phyloP scores from a whole-genome alignment of 1,284 basidiomycete species.

The Puccinia novopanici region DNA sequence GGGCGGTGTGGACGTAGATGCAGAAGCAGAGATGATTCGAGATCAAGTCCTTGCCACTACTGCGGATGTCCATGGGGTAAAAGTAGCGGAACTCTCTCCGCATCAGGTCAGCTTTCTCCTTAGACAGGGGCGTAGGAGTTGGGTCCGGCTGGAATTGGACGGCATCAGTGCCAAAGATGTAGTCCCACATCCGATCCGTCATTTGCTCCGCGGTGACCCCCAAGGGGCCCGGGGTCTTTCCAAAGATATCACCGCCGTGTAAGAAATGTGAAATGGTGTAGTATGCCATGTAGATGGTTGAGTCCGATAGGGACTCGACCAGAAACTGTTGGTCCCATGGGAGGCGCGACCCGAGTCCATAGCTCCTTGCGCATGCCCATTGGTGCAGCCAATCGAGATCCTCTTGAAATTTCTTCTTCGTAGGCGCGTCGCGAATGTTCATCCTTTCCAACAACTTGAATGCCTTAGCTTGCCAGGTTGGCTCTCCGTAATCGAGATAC shows the following conservation, averaged over 20 bases:
- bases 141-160: conserved; percentile 70
- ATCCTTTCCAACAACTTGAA: no score
- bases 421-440: no score
- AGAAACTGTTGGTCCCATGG: conserved; percentile 92
- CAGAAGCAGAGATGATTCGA: conserved; percentile 95
- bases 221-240: conserved; percentile 76
- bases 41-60: conserved; percentile 97
- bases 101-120: conserved; percentile 78
- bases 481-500: no score
- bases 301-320: conserved; percentile 94
- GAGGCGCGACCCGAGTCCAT: no score
- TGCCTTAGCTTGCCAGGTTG: no score
- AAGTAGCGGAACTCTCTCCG: conserved; percentile 95
- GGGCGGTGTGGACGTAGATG: conserved; percentile 88
- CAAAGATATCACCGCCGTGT: conserved; percentile 74
- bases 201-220: conserved; percentile 86
- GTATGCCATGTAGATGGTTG: conserved; percentile 98
- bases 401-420: no score
- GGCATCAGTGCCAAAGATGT: conserved; percentile 70
- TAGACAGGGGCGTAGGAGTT: conserved; percentile 62
- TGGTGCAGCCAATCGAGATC: no score
- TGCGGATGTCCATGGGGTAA: conserved; percentile 97
- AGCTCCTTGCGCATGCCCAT: no score
- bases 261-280: conserved; percentile 90
- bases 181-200: conserved; percentile 98